These are phyloP conservation scores for Boechera retrofracta DNA, from an alignment of 345 rosid genomes.

Conservation along the genomic window DNA sequence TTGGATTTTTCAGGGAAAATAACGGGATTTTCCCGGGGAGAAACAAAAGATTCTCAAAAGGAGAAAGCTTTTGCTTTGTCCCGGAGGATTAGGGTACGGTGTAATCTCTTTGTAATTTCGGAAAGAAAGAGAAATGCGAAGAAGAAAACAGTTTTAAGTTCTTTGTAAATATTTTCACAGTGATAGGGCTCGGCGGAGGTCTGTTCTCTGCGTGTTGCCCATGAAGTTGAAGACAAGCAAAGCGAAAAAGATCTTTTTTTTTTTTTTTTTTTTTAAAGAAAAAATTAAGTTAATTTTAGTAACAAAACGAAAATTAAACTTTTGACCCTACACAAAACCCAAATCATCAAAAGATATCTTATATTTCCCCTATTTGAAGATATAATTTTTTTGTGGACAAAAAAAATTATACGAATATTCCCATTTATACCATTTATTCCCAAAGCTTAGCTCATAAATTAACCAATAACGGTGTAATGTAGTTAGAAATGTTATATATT, in stretches of 20 bases:
- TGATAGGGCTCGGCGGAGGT: slow-evolving; percentile 35
- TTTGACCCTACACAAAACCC: neutral
- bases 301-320: neutral
- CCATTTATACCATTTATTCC: neutral
- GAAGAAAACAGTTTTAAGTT: neutral
- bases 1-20: neutral
- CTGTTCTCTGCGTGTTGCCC: slow-evolving; percentile 33
- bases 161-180: neutral
- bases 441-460: slow-evolving; percentile 4
- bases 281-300: neutral
- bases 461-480: neutral
- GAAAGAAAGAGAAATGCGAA: neutral
- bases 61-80: slow-evolving; percentile 19
- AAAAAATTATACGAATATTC: slow-evolving; percentile 14
- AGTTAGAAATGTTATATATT: neutral
- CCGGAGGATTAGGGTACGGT: neutral
- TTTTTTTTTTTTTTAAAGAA: neutral
- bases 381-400: neutral
- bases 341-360: neutral
- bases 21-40: neutral
- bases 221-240: slow-evolving; percentile 20
- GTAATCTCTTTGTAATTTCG: neutral
- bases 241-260: neutral
- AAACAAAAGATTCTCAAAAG: neutral
- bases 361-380: neutral